These are phyloP conservation scores for Leccinum olivaceopallidum DNA, from an alignment of 768 basidiomycete species.

Conservation along the genomic window DNA sequence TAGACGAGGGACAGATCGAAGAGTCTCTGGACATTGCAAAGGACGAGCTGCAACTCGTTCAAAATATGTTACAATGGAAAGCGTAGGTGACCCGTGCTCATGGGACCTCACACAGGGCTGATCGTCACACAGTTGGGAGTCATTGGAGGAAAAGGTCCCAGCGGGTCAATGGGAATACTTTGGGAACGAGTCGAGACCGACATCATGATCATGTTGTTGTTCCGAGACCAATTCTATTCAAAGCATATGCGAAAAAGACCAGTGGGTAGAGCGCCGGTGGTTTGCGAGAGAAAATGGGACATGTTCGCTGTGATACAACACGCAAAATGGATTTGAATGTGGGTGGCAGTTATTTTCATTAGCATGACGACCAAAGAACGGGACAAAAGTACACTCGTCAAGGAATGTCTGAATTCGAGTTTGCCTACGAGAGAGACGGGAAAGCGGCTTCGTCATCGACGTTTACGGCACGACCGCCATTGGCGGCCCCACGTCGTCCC, in stretches of 20 bases:
- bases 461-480: constrained; percentile 48
- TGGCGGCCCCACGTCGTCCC: constrained; percentile 43
- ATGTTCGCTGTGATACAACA: constrained; percentile 14
- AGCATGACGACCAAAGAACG: constrained; percentile 9
- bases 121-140: constrained; percentile 70
- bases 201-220: constrained; percentile 28
- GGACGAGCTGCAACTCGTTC: constrained; percentile 75
- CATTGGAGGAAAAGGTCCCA: constrained; percentile 77
- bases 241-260: constrained; percentile 5
- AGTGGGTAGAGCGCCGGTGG: constrained; percentile 13
- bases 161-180: constrained; percentile 89
- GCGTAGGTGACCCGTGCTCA: constrained; percentile 58
- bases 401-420: constrained; percentile 8
- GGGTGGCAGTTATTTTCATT: constrained; percentile 10
- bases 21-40: constrained; percentile 78
- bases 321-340: constrained; percentile 10
- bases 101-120: constrained; percentile 6
- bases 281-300: no score
- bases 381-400: constrained; percentile 6
- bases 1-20: constrained; percentile 88
- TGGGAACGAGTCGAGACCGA: constrained; percentile 50
- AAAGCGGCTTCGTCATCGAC: constrained; percentile 87
- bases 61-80: constrained; percentile 94
- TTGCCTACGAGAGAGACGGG: constrained; percentile 72
- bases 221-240: not conserved